Conservation (phyloP, 2,329 filamentous ascomycete species). For the Pseudocercospora ulei region DNA sequence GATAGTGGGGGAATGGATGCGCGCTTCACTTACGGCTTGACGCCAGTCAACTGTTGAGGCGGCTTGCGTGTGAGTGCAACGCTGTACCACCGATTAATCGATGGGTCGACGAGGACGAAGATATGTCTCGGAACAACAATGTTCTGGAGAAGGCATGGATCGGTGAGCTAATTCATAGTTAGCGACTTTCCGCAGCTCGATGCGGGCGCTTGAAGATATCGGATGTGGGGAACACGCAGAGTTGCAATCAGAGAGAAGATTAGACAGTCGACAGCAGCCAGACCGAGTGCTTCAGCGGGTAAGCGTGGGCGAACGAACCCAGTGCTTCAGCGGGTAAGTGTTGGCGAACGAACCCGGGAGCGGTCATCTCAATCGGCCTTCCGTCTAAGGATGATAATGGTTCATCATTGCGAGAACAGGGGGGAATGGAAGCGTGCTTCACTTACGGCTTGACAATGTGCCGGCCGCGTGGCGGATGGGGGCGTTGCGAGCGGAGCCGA, state of each 20-base stretch:
- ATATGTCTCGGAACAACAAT: no score
- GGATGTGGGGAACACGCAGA: no score
- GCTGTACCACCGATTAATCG: no score
- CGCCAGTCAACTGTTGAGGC: no score
- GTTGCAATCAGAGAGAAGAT: slow-evolving; percentile 34
- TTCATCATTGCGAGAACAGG: slow-evolving; percentile 29
- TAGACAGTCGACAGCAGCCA: slow-evolving; percentile 31
- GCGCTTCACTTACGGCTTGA: no score
- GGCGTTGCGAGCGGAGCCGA: not conserved
- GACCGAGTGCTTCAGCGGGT: slow-evolving; percentile 22
- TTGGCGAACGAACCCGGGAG: slow-evolving; percentile 26
- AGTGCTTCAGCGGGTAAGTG: no score
- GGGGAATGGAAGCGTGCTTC: not conserved
- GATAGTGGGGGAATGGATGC: not conserved
- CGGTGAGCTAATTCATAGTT: no score
- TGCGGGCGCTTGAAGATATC: no score
- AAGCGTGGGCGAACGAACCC: slow-evolving; percentile 27
- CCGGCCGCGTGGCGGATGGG: slow-evolving; percentile 2
- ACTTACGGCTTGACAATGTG: not conserved
- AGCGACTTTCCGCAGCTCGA: no score
- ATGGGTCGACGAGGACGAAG: no score
- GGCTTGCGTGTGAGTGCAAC: no score
- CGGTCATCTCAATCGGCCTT: slow-evolving; percentile 24
- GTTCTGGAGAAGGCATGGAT: no score
- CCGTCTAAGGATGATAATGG: slow-evolving; percentile 36